Conservation (phyloP, 495 filamentous ascomycete genomes). For the Penicillium nucicola region DNA sequence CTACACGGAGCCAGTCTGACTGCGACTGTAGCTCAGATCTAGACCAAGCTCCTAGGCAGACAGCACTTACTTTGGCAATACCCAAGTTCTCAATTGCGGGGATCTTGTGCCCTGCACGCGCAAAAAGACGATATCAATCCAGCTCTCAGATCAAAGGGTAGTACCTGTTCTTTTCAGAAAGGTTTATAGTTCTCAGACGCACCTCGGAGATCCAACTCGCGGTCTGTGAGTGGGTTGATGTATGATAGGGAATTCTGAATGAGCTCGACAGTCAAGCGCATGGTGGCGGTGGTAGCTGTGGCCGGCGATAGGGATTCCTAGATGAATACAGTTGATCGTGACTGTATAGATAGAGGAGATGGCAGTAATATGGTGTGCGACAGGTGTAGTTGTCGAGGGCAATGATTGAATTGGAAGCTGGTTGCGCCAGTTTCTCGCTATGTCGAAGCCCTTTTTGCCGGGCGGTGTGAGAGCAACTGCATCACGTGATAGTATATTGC, state of each 20-base stretch:
- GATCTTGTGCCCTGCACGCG: slow-evolving; percentile 89
- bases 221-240: slow-evolving; percentile 95
- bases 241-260: slow-evolving; percentile 90
- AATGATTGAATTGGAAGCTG: slow-evolving; percentile 11
- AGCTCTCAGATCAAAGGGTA: slow-evolving; percentile 73
- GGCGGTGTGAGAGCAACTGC: slow-evolving; percentile 14
- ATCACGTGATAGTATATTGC: slow-evolving; percentile 1
- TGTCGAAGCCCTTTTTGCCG: slow-evolving; percentile 27
- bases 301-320: neutral
- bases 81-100: slow-evolving; percentile 97
- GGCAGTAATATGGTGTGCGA: neutral
- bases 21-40: neutral
- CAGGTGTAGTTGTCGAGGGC: slow-evolving; percentile 6
- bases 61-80: slow-evolving; percentile 71
- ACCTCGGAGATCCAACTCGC: slow-evolving; percentile 99
- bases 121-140: slow-evolving; percentile 73
- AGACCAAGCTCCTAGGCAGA: neutral
- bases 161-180: slow-evolving; percentile 93
- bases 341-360: neutral
- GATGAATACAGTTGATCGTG: neutral
- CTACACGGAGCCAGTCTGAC: neutral
- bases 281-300: slow-evolving; percentile 38
- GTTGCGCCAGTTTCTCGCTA: slow-evolving; percentile 24
- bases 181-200: slow-evolving; percentile 50
- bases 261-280: slow-evolving; percentile 94